Conservation (phyloP, 805 yeast species). For the Hanseniaspora opuntiae region DNA sequence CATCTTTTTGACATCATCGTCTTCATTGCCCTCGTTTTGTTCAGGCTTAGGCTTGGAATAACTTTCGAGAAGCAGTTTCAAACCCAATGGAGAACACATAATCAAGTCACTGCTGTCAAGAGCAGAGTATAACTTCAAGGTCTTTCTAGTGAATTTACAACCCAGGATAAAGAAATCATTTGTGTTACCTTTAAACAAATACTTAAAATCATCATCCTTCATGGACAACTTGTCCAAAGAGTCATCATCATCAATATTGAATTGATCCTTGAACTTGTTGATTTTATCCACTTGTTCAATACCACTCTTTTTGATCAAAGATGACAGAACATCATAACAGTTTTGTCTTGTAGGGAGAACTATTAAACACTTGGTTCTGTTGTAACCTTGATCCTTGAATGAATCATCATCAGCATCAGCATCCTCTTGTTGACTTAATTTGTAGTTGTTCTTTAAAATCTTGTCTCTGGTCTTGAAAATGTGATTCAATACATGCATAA, state of each 20-base stretch:
- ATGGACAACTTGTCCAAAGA: conserved; percentile 43
- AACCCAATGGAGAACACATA: conserved; percentile 82
- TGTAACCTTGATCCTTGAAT: conserved; percentile 84
- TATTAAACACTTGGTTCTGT: conserved; percentile 77
- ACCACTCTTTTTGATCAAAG: conserved; percentile 49
- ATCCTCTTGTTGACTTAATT: conserved; percentile 30
- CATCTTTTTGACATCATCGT: conserved; percentile 30
- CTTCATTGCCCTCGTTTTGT: conserved; percentile 29
- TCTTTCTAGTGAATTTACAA: conserved; percentile 76
- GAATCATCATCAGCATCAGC: conserved; percentile 51
- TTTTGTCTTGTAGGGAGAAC: conserved; percentile 73
- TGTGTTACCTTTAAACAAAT: conserved; percentile 73
- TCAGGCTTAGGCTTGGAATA: conserved; percentile 9
- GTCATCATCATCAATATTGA: conserved; percentile 38
- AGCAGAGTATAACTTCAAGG: conserved; percentile 69
- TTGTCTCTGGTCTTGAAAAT: conserved; percentile 74
- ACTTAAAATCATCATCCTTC: conserved; percentile 50
- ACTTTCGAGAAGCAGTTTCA: conserved; percentile 47
- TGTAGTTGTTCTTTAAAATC: conserved; percentile 63
- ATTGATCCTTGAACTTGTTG: conserved; percentile 60
- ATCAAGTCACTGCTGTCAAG: conserved; percentile 77
- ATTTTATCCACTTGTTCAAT: conserved; percentile 68
- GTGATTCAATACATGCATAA: conserved; percentile 68
- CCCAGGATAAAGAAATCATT: conserved; percentile 87
- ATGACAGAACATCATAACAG: conserved; percentile 54